Conservation (phyloP, 2,329 filamentous ascomycete genomes). For the Mycosphaerella arachidis region DNA sequence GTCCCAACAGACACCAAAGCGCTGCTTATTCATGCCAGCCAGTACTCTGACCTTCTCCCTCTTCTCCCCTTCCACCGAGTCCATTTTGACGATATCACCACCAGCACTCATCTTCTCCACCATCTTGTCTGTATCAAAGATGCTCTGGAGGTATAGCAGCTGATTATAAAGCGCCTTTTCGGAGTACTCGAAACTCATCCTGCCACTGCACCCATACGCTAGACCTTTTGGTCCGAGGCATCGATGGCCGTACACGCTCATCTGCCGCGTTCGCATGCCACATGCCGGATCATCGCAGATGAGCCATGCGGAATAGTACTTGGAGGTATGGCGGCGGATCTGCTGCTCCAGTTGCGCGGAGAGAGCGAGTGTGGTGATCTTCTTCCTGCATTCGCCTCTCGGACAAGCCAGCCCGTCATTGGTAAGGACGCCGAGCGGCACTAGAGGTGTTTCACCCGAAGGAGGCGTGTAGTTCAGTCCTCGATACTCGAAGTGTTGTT, state of each 20-base stretch:
- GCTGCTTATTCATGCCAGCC: constrained; percentile 73
- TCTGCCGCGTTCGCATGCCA: constrained; percentile 79
- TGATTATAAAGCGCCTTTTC: constrained; percentile 96
- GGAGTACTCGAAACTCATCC: constrained; percentile 80
- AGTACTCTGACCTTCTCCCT: constrained; percentile 61
- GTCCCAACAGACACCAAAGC: constrained; percentile 71
- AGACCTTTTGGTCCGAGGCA: constrained; percentile 85
- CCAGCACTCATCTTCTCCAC: constrained; percentile 41
- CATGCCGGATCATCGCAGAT: constrained; percentile 86
- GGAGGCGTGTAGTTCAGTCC: constrained; percentile 55
- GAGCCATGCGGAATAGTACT: constrained; percentile 91
- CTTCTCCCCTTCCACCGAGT: constrained; percentile 47
- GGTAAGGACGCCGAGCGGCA: constrained; percentile 57
- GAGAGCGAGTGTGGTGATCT: constrained; percentile 66
- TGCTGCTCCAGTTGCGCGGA: constrained; percentile 84
- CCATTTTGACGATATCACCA: constrained; percentile 26
- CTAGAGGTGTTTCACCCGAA: constrained; percentile 24
- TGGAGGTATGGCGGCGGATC: constrained; percentile 69
- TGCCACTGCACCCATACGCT: constrained; percentile 75
- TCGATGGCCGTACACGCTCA: constrained; percentile 85
- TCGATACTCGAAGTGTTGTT: constrained; percentile 66
- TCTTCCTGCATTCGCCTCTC: constrained; percentile 56
- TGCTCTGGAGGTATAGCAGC: constrained; percentile 74
- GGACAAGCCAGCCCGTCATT: constrained; percentile 72
- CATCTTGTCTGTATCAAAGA: constrained; percentile 89